phyloP scores from a whole-genome alignment of 768 basidiomycete species.

The Pleurotus djamor region DNA sequence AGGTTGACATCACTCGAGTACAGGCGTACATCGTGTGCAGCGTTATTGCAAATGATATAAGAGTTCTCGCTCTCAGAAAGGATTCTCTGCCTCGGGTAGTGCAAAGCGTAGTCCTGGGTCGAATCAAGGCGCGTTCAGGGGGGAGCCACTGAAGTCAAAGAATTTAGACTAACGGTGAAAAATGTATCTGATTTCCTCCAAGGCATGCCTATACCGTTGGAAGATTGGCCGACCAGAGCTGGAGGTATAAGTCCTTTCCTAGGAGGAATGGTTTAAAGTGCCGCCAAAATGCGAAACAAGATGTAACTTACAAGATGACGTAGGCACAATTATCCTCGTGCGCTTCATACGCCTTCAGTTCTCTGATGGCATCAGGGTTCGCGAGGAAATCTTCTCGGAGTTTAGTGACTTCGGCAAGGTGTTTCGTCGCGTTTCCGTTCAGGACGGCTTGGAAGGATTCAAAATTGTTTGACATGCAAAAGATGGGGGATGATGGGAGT shows the following conservation, averaged over 20 bases:
- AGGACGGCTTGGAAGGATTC: background rate
- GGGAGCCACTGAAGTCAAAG: background rate
- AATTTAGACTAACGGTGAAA: background rate
- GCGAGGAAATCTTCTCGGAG: background rate
- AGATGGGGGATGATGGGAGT: background rate
- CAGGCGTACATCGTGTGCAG: background rate
- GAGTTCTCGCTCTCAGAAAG: background rate
- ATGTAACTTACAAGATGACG: background rate
- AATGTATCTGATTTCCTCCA: conserved; percentile 4
- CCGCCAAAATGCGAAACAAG: background rate
- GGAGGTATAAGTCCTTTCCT: conserved; percentile 3
- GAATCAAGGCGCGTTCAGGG: background rate
- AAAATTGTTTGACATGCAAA: background rate
- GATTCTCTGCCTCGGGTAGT: background rate
- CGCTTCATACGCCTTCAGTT: background rate
- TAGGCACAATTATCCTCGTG: background rate
- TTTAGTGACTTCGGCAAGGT: background rate
- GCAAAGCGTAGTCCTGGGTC: background rate
- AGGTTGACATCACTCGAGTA: conserved; percentile 1
- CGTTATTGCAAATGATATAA: conserved; percentile 3
- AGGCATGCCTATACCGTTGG: background rate
- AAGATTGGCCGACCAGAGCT: background rate
- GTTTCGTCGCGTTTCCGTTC: background rate
- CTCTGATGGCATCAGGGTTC: background rate
- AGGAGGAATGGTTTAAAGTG: background rate